phyloP scores from a whole-genome alignment of 441 rosid species.

The Syzygium malaccense region DNA sequence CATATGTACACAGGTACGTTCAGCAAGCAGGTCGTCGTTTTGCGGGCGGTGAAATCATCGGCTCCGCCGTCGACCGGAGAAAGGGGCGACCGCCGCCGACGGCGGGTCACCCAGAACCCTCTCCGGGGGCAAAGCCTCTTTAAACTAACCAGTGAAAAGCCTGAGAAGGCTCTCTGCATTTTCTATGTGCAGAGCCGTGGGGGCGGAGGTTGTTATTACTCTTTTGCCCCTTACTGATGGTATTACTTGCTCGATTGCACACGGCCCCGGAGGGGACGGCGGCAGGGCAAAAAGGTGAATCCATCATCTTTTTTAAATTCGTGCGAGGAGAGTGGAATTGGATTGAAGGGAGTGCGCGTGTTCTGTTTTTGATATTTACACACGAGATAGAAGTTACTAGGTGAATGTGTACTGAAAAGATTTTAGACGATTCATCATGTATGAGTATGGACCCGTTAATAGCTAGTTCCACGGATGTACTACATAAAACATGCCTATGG shows the following conservation, averaged over 20 bases:
- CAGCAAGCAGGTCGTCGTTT: not conserved
- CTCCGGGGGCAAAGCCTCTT: not conserved
- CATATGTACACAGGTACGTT: not conserved
- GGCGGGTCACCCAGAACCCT: not conserved
- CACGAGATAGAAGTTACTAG: too few relatives aligned
- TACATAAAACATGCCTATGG: too few relatives aligned
- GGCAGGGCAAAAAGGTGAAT: not conserved
- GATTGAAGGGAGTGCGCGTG: not conserved
- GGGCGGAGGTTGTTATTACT: not conserved
- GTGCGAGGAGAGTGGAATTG: not conserved
- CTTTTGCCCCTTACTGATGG: not conserved
- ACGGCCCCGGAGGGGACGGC: not conserved
- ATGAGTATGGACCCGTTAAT: too few relatives aligned
- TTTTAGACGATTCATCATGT: too few relatives aligned
- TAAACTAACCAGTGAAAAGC: too few relatives aligned
- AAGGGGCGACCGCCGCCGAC: not conserved
- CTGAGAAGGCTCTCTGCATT: not conserved
- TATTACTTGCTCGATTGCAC: not conserved
- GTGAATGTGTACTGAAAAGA: too few relatives aligned
- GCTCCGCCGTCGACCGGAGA: not conserved
- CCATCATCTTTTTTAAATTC: not conserved
- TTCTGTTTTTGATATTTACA: not conserved
- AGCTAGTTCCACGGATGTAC: too few relatives aligned
- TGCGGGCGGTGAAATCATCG: not conserved
- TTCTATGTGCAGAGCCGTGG: not conserved